These are phyloP conservation scores for Polygonum aviculare DNA, from an alignment of 148 eudicot genomes.

Conservation along the genomic window DNA sequence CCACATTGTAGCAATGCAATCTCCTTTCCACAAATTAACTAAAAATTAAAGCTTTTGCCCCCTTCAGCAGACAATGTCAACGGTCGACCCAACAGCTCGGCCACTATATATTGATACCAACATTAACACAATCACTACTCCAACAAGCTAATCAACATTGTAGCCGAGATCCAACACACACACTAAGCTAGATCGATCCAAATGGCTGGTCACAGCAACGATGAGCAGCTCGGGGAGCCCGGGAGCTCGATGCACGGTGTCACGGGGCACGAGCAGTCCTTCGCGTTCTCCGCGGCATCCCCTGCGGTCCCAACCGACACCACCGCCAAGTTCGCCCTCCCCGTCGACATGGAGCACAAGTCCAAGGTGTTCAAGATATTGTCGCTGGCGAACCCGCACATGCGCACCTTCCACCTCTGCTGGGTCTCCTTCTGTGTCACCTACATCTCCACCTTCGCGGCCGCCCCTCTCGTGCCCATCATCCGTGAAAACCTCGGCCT, in stretches of 20 bases:
- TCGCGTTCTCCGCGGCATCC: conserved; percentile 22
- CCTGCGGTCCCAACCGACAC: conserved; percentile 13
- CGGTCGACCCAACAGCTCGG: neutral
- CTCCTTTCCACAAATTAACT: neutral
- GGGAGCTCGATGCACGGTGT: conserved; percentile 46
- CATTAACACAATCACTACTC: neutral
- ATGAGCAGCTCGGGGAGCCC: conserved; percentile 15
- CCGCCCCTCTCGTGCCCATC: conserved; percentile 36
- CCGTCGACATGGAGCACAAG: conserved; percentile 34
- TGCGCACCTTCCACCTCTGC: conserved; percentile 31
- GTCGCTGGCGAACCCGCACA: conserved; percentile 27
- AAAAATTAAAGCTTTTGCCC: no score
- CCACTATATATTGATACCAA: neutral
- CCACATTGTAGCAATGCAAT: neutral
- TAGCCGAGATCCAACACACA: no score
- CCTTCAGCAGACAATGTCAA: neutral
- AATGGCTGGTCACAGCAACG: neutral
- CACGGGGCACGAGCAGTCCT: conserved; percentile 26
- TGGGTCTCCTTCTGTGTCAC: conserved; percentile 37
- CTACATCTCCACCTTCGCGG: conserved; percentile 37
- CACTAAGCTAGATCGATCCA: neutral
- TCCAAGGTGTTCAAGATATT: conserved; percentile 26
- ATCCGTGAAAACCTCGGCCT: conserved; percentile 31
- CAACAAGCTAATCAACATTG: neutral
- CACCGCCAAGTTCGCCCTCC: conserved; percentile 25